Conservation (phyloP, 106 monocot genomes). For the Posidonia australis region DNA sequence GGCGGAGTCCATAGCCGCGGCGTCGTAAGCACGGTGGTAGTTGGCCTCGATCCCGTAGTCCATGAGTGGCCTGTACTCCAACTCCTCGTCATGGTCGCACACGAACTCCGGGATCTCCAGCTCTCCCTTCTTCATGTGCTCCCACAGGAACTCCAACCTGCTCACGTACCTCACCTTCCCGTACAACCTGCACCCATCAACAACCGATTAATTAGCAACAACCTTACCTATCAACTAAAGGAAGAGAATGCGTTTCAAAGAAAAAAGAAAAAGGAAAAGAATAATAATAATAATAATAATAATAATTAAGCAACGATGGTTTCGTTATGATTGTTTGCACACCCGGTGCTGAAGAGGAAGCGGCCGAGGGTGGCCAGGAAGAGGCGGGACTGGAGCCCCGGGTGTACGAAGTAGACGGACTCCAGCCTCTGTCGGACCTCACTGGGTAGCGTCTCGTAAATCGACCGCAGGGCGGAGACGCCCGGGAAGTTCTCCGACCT, state of each 20-base stretch:
- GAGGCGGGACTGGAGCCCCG: slow-evolving; percentile 72
- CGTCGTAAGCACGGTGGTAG: slow-evolving; percentile 29
- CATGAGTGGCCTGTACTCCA: slow-evolving; percentile 74
- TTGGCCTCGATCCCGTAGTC: slow-evolving; percentile 71
- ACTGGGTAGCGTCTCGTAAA: slow-evolving; percentile 49
- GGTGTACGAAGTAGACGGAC: slow-evolving; percentile 80
- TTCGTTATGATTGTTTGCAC: neutral
- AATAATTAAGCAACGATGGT: too few species aligned
- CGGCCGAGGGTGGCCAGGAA: slow-evolving; percentile 87
- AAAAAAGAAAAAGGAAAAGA: too few species aligned
- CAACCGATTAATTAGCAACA: too few species aligned
- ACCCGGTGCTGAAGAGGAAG: slow-evolving; percentile 78
- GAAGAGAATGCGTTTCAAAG: too few species aligned
- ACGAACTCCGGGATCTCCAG: slow-evolving; percentile 74
- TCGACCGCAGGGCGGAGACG: slow-evolving; percentile 40
- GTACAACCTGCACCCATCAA: slow-evolving; percentile 38
- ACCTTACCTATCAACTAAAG: too few species aligned
- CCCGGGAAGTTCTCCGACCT: slow-evolving; percentile 68
- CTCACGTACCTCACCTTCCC: slow-evolving; percentile 68
- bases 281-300: too few species aligned
- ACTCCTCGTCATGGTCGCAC: slow-evolving; percentile 66
- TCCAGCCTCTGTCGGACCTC: slow-evolving; percentile 33
- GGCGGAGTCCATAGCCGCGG: slow-evolving; percentile 59
- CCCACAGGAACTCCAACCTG: slow-evolving; percentile 72
- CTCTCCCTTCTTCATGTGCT: slow-evolving; percentile 43